phyloP scores from a whole-genome alignment of 192 early-diverging fungal species.

The Chytriomyces sp. region DNA sequence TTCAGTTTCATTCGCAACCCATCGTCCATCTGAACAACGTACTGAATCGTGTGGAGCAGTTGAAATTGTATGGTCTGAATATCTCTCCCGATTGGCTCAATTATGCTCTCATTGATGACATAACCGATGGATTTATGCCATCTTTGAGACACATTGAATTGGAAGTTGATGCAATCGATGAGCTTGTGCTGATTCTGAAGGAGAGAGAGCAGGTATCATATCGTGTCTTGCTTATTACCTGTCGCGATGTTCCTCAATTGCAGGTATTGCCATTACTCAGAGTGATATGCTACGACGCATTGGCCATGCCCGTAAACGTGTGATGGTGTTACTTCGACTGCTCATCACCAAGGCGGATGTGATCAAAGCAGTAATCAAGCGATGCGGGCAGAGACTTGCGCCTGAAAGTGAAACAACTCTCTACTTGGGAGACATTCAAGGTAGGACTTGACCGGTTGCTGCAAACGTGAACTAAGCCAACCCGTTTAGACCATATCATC shows the following conservation, averaged over 20 bases:
- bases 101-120: constrained; percentile 94
- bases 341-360: constrained; percentile 74
- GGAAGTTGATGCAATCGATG: constrained; percentile 95
- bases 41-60: constrained; percentile 80
- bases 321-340: constrained; percentile 71
- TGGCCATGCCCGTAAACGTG: constrained; percentile 71
- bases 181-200: constrained; percentile 89
- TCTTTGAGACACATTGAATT: constrained; percentile 85
- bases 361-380: constrained; percentile 69
- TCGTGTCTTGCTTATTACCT: constrained; percentile 21
- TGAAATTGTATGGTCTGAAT: constrained; percentile 80
- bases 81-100: constrained; percentile 95
- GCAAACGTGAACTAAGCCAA: constrained; percentile 38
- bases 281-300: constrained; percentile 77
- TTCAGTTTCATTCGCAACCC: constrained; percentile 81
- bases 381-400: constrained; percentile 52
- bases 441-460: not conserved
- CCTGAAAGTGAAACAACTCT: constrained; percentile 55
- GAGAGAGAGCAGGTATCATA: constrained; percentile 70
- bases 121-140: constrained; percentile 91
- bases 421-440: constrained; percentile 69
- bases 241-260: not conserved
- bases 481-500: constrained; percentile 65
- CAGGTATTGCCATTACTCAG: constrained; percentile 27
- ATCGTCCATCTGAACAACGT: constrained; percentile 85